phyloP scores from a whole-genome alignment of 768 basidiomycete genomes.

The Kondoa subrosea region DNA sequence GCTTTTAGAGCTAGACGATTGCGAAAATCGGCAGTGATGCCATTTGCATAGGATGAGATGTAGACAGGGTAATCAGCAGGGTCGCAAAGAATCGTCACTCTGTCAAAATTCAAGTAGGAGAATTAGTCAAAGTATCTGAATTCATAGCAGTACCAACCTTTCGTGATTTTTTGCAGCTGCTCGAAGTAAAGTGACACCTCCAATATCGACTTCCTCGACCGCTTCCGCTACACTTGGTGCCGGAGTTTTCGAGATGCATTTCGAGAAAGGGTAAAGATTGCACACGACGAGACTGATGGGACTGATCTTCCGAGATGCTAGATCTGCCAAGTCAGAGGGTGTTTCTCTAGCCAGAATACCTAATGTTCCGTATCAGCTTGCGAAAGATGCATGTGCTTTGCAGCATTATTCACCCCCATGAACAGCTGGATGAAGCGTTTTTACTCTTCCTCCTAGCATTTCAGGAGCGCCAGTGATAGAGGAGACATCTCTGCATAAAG shows the following conservation, averaged over 20 bases:
- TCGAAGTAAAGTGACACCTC: conserved; percentile 89
- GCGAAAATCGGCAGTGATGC: conserved; percentile 52
- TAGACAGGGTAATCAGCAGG: conserved; percentile 74
- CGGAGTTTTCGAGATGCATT: conserved; percentile 64
- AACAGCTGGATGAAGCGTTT: conserved; percentile 93
- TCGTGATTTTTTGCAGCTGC: conserved; percentile 98
- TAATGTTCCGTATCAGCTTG: conserved; percentile 29
- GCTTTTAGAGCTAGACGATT: conserved; percentile 70
- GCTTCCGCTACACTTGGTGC: conserved; percentile 79
- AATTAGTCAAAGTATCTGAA: background rate
- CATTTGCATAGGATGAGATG: conserved; percentile 56
- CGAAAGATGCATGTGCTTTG: conserved; percentile 16
- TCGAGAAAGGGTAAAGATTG: conserved; percentile 94
- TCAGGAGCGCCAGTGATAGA: conserved; percentile 95
- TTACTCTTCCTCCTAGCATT: conserved; percentile 95
- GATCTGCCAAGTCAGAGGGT: conserved; percentile 72
- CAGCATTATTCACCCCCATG: conserved; percentile 57
- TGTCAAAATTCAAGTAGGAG: conserved; percentile 3
- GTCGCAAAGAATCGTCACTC: conserved; percentile 45
- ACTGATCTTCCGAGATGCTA: conserved; percentile 63
- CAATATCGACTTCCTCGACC: conserved; percentile 96
- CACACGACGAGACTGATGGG: conserved; percentile 95
- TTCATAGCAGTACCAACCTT: conserved; percentile 33
- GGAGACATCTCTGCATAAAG: conserved; percentile 64
- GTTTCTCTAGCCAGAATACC: conserved; percentile 89